Evolutionary conservation across 2,329 filamentous ascomycete species (phyloP).

Genomic region (Ampelomyces quisqualis): DNA sequence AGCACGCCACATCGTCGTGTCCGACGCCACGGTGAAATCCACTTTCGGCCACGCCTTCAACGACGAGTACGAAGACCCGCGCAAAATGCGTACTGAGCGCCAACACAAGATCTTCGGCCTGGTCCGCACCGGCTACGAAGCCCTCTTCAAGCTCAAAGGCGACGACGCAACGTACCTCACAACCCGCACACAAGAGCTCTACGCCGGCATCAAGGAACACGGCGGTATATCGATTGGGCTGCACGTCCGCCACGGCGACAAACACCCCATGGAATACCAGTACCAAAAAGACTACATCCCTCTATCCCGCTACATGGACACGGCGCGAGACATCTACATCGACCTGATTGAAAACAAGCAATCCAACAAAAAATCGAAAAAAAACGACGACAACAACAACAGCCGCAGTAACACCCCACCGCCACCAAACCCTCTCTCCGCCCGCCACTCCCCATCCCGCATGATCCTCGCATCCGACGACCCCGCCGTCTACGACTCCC

Average conservation of each 20-base stretch:
- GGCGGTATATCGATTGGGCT: slow-evolving; percentile 65
- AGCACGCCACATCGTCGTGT: slow-evolving; percentile 73
- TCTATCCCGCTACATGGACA: slow-evolving; percentile 64
- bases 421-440: slow-evolving; percentile 14
- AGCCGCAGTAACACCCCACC: slow-evolving; percentile 4
- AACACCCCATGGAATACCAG: slow-evolving; percentile 73
- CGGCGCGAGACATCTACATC: slow-evolving; percentile 57
- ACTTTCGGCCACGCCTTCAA: slow-evolving; percentile 64
- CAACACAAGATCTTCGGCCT: slow-evolving; percentile 67
- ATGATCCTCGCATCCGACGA: slow-evolving; percentile 79
- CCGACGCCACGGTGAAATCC: slow-evolving; percentile 64
- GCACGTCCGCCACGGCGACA: slow-evolving; percentile 78
- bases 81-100: slow-evolving; percentile 53
- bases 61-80: slow-evolving; percentile 53
- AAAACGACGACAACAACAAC: slow-evolving; percentile 29
- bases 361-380: slow-evolving; percentile 27
- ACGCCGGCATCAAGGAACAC: slow-evolving; percentile 47
- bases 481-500: slow-evolving; percentile 67
- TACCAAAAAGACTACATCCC: slow-evolving; percentile 79
- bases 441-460: slow-evolving; percentile 38
- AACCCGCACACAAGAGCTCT: slow-evolving; percentile 59
- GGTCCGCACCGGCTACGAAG: slow-evolving; percentile 68
- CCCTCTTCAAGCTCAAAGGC: slow-evolving; percentile 67
- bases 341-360: slow-evolving; percentile 44
- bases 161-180: slow-evolving; percentile 67